Percentiles rank a stretch among this genome's conserved stretches.
phyloP scores from a whole-genome alignment of 495 filamentous ascomycete genomes.

The Hypoxylon fuscum region DNA sequence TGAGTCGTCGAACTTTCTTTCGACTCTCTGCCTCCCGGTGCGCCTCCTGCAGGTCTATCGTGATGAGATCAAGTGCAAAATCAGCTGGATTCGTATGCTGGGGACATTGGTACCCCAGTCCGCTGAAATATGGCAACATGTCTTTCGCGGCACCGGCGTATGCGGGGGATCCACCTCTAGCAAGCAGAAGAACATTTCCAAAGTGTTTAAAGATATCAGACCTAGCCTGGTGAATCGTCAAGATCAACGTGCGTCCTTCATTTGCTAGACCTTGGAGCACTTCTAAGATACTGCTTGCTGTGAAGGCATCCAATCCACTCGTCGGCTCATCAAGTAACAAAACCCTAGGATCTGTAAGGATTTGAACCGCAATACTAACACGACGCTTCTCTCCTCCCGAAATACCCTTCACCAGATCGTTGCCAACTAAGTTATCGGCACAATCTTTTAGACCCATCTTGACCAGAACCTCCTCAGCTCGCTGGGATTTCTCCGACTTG shows the following conservation, averaged over 20 bases:
- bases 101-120: constrained; percentile 69
- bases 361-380: constrained; percentile 78
- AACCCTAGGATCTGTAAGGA: constrained; percentile 75
- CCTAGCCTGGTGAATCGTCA: constrained; percentile 79
- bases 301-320: constrained; percentile 79
- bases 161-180: constrained; percentile 70
- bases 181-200: constrained; percentile 73
- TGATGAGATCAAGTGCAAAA: constrained; percentile 78
- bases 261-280: constrained; percentile 71
- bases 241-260: constrained; percentile 77
- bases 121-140: constrained; percentile 71
- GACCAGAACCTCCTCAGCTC: constrained; percentile 73
- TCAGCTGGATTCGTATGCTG: constrained; percentile 76
- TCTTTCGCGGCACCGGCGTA: constrained; percentile 70
- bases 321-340: constrained; percentile 79
- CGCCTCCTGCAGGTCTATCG: constrained; percentile 72
- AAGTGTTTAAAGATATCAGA: constrained; percentile 76
- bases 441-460: constrained; percentile 83
- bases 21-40: constrained; percentile 66
- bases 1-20: constrained; percentile 65
- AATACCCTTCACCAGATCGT: constrained; percentile 76
- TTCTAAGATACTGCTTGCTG: constrained; percentile 76
- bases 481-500: constrained; percentile 66
- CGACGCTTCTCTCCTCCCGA: constrained; percentile 80
- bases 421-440: constrained; percentile 76